phyloP scores from a whole-genome alignment of 2,329 filamentous ascomycete species.

The Torrubiella hemipterigena region DNA sequence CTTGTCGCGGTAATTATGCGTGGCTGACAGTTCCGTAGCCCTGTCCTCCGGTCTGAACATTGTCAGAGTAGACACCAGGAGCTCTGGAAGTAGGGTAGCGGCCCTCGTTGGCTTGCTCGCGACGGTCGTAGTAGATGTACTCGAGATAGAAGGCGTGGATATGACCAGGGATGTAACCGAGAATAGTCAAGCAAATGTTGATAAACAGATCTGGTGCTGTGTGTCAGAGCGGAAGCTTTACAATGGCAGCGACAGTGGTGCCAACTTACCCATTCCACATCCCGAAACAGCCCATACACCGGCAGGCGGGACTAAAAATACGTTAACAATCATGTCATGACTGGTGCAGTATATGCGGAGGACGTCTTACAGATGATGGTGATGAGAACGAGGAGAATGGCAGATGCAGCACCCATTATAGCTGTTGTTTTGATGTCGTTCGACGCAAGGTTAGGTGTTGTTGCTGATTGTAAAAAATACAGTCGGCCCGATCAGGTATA shows the following conservation, averaged over 20 bases:
- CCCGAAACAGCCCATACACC: constrained; percentile 54
- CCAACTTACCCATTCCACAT: constrained; percentile 41
- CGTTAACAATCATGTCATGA: constrained; percentile 10
- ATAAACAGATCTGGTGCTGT: constrained; percentile 42
- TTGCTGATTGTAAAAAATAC: too few relatives aligned
- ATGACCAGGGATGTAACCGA: constrained; percentile 66
- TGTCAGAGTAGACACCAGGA: constrained; percentile 60
- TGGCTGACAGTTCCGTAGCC: constrained; percentile 44
- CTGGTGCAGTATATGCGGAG: not conserved
- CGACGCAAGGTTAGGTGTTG: too few relatives aligned
- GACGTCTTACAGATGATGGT: constrained; percentile 37
- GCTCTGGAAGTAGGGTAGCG: constrained; percentile 40
- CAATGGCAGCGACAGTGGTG: not conserved
- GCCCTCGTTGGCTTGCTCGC: constrained; percentile 49
- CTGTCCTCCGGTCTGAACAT: constrained; percentile 60
- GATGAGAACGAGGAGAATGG: constrained; percentile 36
- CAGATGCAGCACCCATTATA: constrained; percentile 37
- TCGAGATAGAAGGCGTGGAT: constrained; percentile 73
- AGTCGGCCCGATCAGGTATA: too few relatives aligned
- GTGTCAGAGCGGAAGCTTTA: not conserved
- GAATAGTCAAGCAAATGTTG: constrained; percentile 54
- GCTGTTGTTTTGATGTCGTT: constrained; percentile 6
- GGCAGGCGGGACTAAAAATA: constrained; percentile 46
- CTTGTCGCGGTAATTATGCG: constrained; percentile 3
- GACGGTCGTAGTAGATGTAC: constrained; percentile 71